These are phyloP conservation scores for Tillandsia leiboldiana DNA, from an alignment of 176 grass and related monocot genomes.

Conservation along the genomic window DNA sequence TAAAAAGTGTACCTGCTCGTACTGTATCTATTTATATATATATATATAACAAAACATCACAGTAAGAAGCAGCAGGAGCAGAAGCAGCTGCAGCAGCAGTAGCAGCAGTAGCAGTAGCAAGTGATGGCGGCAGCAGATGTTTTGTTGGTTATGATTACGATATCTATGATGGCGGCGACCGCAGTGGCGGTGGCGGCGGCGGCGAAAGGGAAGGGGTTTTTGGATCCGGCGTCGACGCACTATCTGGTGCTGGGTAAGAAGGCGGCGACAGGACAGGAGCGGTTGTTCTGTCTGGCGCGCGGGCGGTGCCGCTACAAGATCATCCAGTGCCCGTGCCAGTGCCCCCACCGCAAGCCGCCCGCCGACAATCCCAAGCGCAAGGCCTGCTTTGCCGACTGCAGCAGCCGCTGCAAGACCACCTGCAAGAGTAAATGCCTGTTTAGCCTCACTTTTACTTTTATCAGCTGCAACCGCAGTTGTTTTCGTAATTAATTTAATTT, in stretches of 20 bases:
- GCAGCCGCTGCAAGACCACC: conserved; percentile 35
- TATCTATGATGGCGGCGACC: neutral
- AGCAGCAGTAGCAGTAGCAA: no score
- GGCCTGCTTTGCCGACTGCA: conserved; percentile 40
- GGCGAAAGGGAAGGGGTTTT: neutral
- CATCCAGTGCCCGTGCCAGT: conserved; percentile 21
- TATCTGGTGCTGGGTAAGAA: conserved; percentile 12
- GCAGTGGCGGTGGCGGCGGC: neutral
- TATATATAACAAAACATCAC: no score
- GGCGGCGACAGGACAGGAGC: conserved; percentile 1
- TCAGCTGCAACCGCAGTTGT: neutral
- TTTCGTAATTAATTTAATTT: no score
- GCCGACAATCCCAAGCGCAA: neutral
- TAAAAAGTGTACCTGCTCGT: no score
- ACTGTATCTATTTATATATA: no score
- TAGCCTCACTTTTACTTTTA: neutral
- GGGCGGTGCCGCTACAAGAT: conserved; percentile 18
- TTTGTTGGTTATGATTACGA: neutral
- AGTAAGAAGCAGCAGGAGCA: no score
- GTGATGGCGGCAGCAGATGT: neutral
- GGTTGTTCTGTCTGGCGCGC: conserved; percentile 34
- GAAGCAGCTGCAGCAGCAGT: no score
- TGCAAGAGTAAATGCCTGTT: conserved; percentile 23
- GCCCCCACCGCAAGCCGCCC: conserved; percentile 19
- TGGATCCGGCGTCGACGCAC: neutral